Evolutionary conservation across 371 early-diverging fungal genomes (phyloP), one percentile per base, ranked within the genome.

Genomic region (Mortierella sp.): DNA sequence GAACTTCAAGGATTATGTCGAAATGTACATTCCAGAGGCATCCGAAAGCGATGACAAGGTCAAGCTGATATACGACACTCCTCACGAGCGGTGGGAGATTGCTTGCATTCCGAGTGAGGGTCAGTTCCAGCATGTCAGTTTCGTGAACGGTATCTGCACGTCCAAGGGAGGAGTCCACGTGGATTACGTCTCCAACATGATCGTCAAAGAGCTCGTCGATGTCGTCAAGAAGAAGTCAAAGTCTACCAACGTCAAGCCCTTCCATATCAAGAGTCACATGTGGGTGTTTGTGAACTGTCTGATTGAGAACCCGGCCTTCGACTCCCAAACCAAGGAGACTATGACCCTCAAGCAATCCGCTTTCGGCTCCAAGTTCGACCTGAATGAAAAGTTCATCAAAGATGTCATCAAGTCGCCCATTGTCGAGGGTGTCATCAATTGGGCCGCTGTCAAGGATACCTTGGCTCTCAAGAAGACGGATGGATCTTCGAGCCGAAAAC

Each of bases 281-380:
- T 98, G 96, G 92, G 79, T 99, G 11, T 99, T 99, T 90, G 92
- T 99, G 86, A 99, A 99, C 90, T 96, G 96, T 84, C 85, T 96
- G 75, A 99, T 99, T 76, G 99, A 98, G 83, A 99, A 99, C 88
- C 99, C 99, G 6, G 90, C 98, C 0, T 99, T 99, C 89, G 99
- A 99, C 89, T 98, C 99, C 11, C 99, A 99, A 89, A 99, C 99
- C 29, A 99, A 99, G 89, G 99, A 99, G 84, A 97, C 93, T 82
- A 93, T 99, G 94, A 99, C 99, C 1, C 89, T 99, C 60, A 93
- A 95, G 73, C 83, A 85, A 27, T 89, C 94, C 7, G 87, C 93
- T 0, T 99, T 99, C 91, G 99, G 99, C 5, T 97, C 97, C 21
- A 96, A 94, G 74, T 98, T 97, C 88, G 87, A 90, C 24, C 81